Base-by-base conservation (phyloP, 169 alveolate genomes). In the Sarcocystis neurona region DNA sequence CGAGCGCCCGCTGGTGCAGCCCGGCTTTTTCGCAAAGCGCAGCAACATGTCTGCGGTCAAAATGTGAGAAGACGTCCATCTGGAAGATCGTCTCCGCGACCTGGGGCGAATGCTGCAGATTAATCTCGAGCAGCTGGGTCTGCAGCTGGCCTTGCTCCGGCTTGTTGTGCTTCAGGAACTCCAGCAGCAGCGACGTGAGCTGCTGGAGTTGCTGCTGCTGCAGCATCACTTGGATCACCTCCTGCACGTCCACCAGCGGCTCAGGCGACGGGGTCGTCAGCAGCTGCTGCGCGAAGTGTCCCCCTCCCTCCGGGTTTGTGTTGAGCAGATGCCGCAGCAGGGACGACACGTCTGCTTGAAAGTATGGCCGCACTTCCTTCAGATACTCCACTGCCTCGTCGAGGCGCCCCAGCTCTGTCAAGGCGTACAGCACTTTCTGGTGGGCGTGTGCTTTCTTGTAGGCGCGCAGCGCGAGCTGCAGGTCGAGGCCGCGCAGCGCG, bases 111-210 rank as follows among this genome's bases (percentile, higher is more conserved):
- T 97, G 97, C 93, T 95, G 94, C 72, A 99, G 93, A 93, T 98
- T 99, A 85, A 98, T 95, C 92, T 98, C 99, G 79, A 99, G 95
- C 72, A 99, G 97, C 91, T 98, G 97, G 43, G 99, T 99, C 95
- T 99, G 99, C 47, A 98, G 96, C 89, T 96, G 98, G 41, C 98
- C 99, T 90, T 99, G 99, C 94, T 98, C 99, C 37, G 99, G 99
- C 93, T 95, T 96, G 95, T 98, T 98, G 56, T 96, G 97, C 94
- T 97, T 98, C 87, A 99, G 96, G 89, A 97, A 98, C 82, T 98
- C 99, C 60, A 99, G 96, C 91, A 99, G 93, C 89, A 98, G 96
- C 30, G 99, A 98, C 44, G 99, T 98, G 58, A 98, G 93, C 94
- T 99, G 99, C 94, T 98, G 98, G 77, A 98, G 95, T 89, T 98